Evolutionary conservation across 495 filamentous ascomycete species (phyloP).

Genomic region (Mycothermus thermophilus): DNA sequence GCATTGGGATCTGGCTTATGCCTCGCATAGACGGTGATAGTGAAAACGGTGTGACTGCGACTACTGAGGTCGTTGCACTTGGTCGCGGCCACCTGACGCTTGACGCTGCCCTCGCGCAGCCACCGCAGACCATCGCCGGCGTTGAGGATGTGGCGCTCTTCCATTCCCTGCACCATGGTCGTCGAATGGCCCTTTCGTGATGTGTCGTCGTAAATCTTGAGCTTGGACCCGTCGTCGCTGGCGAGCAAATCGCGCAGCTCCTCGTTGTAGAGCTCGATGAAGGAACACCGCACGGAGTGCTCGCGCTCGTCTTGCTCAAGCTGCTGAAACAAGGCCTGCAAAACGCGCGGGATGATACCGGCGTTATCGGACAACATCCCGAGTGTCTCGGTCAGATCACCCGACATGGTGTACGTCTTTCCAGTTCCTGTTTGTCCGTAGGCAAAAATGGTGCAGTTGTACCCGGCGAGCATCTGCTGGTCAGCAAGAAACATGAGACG

Average conservation of each 20-base stretch:
- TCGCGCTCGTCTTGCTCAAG: slow-evolving; percentile 67
- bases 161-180: slow-evolving; percentile 92
- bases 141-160: slow-evolving; percentile 79
- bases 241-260: slow-evolving; percentile 83
- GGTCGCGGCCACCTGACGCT: slow-evolving; percentile 89
- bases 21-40: slow-evolving; percentile 79
- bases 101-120: slow-evolving; percentile 79
- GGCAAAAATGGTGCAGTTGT: slow-evolving; percentile 97
- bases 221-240: slow-evolving; percentile 61
- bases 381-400: slow-evolving; percentile 79
- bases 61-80: slow-evolving; percentile 97
- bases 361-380: slow-evolving; percentile 80
- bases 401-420: slow-evolving; percentile 99
- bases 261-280: slow-evolving; percentile 97
- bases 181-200: slow-evolving; percentile 63
- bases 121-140: slow-evolving; percentile 75
- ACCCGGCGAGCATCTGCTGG: slow-evolving; percentile 78
- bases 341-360: slow-evolving; percentile 81
- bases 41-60: slow-evolving; percentile 92
- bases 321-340: slow-evolving; percentile 75
- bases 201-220: slow-evolving; percentile 92
- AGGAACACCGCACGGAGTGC: slow-evolving; percentile 89
- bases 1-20: slow-evolving; percentile 63
- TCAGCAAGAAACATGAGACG: slow-evolving; percentile 1
- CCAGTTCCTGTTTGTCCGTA: slow-evolving; percentile 97